Conservation (phyloP, 164 flowering plant species). For the Sedum album region DNA sequence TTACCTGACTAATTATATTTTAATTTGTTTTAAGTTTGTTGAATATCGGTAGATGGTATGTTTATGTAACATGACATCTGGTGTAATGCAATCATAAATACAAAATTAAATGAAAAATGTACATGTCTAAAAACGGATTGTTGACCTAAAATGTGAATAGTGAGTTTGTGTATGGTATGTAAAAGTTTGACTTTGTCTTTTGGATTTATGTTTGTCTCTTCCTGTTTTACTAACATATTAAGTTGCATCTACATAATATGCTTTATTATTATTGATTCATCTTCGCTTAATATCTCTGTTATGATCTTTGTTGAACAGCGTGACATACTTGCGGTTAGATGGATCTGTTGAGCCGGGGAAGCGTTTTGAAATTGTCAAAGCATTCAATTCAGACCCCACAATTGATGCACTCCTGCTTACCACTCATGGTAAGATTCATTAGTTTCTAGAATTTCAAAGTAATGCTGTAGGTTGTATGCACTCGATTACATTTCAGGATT, state of each 20-base stretch:
- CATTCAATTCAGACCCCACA: slow-evolving; percentile 97
- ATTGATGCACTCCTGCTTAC: slow-evolving; percentile 91
- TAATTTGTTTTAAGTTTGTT: too few relatives aligned
- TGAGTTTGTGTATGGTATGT: background rate
- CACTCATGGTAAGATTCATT: slow-evolving; percentile 67
- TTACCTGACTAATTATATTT: too few relatives aligned
- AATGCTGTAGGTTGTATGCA: background rate
- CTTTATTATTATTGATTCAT: too few relatives aligned
- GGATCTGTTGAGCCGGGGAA: slow-evolving; percentile 91
- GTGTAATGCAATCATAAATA: background rate
- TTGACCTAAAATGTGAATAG: background rate
- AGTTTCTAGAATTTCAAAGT: background rate
- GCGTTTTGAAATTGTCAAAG: slow-evolving; percentile 92
- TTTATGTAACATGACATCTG: background rate
- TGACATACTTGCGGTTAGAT: slow-evolving; percentile 90
- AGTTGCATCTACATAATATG: too few relatives aligned
- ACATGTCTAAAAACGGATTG: background rate
- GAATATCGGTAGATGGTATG: background rate
- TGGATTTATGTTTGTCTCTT: background rate
- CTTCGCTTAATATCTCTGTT: background rate
- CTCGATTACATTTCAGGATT: background rate
- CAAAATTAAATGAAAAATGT: background rate
- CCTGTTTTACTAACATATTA: background rate
- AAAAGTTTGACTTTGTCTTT: background rate
- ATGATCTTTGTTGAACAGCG: slow-evolving; percentile 35